Evolutionary conservation across 2,329 filamentous ascomycete species (phyloP).

Genomic region (Aspergillus costaricaensis): DNA sequence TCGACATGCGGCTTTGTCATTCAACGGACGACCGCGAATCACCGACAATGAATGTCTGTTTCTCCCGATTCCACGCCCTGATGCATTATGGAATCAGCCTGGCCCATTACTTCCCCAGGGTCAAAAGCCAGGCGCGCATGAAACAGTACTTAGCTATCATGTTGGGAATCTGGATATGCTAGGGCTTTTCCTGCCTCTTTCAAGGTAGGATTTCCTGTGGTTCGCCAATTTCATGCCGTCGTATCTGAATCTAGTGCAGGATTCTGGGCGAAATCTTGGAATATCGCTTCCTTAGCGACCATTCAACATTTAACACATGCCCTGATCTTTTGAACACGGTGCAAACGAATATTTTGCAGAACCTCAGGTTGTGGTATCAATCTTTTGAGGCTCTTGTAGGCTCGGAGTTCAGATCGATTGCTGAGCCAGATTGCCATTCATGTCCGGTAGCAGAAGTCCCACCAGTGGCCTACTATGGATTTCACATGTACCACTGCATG

Average conservation of each 20-base stretch:
- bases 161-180: constrained; percentile 1
- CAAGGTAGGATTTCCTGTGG: neutral
- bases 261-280: constrained; percentile 1
- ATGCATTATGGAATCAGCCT: neutral
- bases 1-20: constrained; percentile 1
- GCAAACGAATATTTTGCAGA: neutral
- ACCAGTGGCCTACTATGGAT: constrained; percentile 3
- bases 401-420: neutral
- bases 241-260: neutral
- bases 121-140: neutral
- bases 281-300: constrained; percentile 3
- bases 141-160: neutral
- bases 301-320: neutral
- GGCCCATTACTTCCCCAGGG: neutral
- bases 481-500: constrained; percentile 9
- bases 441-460: neutral
- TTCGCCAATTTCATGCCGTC: neutral
- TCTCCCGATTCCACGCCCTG: neutral
- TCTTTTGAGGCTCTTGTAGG: neutral
- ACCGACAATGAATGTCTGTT: constrained; percentile 1
- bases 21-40: constrained; percentile 4
- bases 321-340: neutral
- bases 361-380: neutral
- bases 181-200: neutral
- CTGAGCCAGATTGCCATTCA: neutral